These are phyloP conservation scores for Beauveria varroae DNA, from an alignment of 2,329 filamentous ascomycete species.

Conservation along the genomic window DNA sequence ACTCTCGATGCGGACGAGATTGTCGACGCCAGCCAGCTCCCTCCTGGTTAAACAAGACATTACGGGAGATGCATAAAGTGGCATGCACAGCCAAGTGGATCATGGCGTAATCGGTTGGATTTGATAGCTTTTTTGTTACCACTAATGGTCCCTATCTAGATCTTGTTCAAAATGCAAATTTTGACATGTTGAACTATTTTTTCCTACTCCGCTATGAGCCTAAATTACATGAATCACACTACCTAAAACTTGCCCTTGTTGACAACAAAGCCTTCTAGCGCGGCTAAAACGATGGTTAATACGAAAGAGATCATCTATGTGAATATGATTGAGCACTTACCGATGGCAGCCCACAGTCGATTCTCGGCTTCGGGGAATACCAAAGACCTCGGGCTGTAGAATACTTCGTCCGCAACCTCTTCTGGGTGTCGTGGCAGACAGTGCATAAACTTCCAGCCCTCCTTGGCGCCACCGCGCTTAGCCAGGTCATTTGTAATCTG, in stretches of 20 bases:
- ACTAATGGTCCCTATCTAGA: conserved; percentile 5
- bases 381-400: conserved; percentile 76
- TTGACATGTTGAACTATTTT: background rate
- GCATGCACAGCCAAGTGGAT: background rate
- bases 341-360: conserved; percentile 80
- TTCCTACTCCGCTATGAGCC: background rate
- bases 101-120: conserved; percentile 18
- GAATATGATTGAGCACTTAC: conserved; percentile 35
- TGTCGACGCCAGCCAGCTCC: conserved; percentile 88
- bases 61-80: background rate
- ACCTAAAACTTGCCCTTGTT: conserved; percentile 72
- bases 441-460: conserved; percentile 97
- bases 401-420: conserved; percentile 91
- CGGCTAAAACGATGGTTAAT: conserved; percentile 42
- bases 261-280: conserved; percentile 83
- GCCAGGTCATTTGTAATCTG: conserved; percentile 86
- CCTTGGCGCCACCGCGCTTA: conserved; percentile 74
- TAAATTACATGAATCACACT: background rate
- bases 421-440: conserved; percentile 87
- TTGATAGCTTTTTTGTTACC: conserved; percentile 5
- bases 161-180: conserved; percentile 8
- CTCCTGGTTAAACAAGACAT: conserved; percentile 61
- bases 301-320: background rate
- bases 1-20: conserved; percentile 87
- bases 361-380: conserved; percentile 96